Percentiles rank a stretch among this genome's conserved stretches.
phyloP scores from a whole-genome alignment of 176 grass and related monocot species.

The Eremochloa ophiuroides region DNA sequence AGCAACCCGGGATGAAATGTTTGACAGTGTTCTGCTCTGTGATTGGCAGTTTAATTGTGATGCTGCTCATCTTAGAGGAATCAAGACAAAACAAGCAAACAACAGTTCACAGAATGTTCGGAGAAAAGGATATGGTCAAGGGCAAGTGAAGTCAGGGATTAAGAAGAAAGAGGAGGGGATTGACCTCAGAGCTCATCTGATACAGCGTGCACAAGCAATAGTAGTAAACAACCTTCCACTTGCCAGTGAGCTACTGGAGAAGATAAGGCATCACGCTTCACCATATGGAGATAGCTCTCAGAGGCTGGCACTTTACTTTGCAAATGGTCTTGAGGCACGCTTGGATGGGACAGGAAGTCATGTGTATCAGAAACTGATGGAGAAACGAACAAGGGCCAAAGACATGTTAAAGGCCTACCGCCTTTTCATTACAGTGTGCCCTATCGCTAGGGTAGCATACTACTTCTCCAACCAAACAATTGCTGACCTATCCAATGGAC shows the following conservation, averaged over 20 bases:
- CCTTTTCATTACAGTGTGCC: constrained; percentile 41
- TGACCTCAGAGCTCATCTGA: constrained; percentile 48
- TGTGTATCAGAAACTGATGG: constrained; percentile 38
- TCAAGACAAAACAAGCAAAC: constrained; percentile 22
- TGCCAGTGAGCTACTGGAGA: constrained; percentile 37
- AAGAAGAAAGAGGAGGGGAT: constrained; percentile 28
- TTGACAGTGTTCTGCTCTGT: constrained; percentile 51
- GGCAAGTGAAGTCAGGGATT: neutral
- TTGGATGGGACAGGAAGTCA: constrained; percentile 46
- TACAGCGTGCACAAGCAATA: constrained; percentile 48
- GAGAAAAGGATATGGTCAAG: neutral
- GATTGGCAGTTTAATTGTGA: neutral
- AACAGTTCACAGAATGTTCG: constrained; percentile 2
- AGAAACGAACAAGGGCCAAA: constrained; percentile 7
- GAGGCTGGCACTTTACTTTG: constrained; percentile 57
- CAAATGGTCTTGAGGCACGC: constrained; percentile 55
- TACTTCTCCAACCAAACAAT: constrained; percentile 59
- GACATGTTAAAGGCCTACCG: constrained; percentile 44
- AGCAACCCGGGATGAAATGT: constrained; percentile 33
- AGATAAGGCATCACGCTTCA: constrained; percentile 49
- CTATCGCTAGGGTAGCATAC: constrained; percentile 32
- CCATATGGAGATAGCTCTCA: constrained; percentile 46
- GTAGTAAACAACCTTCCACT: constrained; percentile 6
- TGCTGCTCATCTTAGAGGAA: constrained; percentile 22
- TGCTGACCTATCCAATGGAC: constrained; percentile 16